Percentiles rank a stretch among this genome's conserved stretches.
Conservation (phyloP, 768 basidiomycete genomes). For the Serendipita vermifera region DNA sequence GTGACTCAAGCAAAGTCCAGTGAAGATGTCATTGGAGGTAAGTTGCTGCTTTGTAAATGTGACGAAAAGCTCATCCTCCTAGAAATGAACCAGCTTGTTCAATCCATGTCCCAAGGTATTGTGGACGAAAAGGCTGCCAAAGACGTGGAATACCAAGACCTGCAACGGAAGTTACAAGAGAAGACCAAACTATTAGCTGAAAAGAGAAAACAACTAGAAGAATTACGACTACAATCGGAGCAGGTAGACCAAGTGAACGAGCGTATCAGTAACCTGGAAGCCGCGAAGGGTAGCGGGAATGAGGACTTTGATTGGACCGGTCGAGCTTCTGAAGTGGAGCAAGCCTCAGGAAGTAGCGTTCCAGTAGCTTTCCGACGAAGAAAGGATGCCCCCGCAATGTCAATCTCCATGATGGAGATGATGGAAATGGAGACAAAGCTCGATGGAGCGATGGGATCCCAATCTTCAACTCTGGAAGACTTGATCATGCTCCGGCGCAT, state of each 20-base stretch:
- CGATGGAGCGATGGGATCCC: constrained; percentile 25
- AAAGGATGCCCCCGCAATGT: background rate
- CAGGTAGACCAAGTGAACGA: constrained; percentile 75
- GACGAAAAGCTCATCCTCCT: constrained; percentile 13
- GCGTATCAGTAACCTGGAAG: constrained; percentile 71
- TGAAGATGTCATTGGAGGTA: constrained; percentile 72
- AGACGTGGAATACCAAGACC: constrained; percentile 76
- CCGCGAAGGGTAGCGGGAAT: constrained; percentile 63
- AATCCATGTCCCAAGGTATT: constrained; percentile 65
- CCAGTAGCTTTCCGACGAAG: background rate
- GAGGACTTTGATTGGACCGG: constrained; percentile 86
- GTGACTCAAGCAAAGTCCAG: constrained; percentile 31
- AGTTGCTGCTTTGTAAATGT: constrained; percentile 8
- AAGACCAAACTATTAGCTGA: constrained; percentile 86
- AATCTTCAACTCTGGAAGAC: too few relatives aligned
- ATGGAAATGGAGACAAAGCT: too few relatives aligned
- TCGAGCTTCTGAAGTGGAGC: constrained; percentile 26
- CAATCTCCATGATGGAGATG: too few relatives aligned
- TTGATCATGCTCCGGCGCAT: constrained; percentile 63
- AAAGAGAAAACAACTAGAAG: constrained; percentile 71
- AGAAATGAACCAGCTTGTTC: constrained; percentile 83
- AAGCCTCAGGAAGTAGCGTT: background rate
- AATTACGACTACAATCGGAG: constrained; percentile 56
- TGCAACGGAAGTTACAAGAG: constrained; percentile 72
- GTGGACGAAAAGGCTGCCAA: constrained; percentile 72